A percentile compares a stretch with the other conserved stretches of the same genome.
These are phyloP conservation scores for Passiflora organensis DNA, from an alignment of 345 rosid species.

Conservation along the genomic window DNA sequence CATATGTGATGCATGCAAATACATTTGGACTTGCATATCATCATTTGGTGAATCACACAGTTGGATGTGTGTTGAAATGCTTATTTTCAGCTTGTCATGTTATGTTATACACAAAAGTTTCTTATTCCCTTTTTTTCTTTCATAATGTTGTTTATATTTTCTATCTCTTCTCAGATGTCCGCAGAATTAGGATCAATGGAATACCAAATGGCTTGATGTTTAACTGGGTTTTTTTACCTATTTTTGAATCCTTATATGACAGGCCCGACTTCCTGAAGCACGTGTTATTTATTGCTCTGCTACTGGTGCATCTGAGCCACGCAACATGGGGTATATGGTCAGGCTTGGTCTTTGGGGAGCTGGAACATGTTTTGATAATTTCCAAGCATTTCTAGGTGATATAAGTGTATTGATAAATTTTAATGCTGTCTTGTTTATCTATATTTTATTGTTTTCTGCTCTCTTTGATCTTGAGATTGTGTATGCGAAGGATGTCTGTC, in stretches of 20 bases:
- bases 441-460: background rate
- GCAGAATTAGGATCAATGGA: background rate
- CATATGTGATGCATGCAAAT: too few relatives aligned
- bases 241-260: constrained; percentile 32
- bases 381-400: constrained; percentile 69
- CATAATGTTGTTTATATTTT: background rate
- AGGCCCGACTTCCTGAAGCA: constrained; percentile 95
- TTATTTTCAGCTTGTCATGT: too few relatives aligned
- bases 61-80: too few relatives aligned
- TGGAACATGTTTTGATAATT: constrained; percentile 78
- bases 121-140: too few relatives aligned
- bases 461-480: background rate
- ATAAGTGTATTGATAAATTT: constrained; percentile 1
- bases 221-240: too few relatives aligned
- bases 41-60: too few relatives aligned
- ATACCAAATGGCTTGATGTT: too few relatives aligned
- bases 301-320: constrained; percentile 99
- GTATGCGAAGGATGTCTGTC: background rate
- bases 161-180: too few relatives aligned
- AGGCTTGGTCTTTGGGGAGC: constrained; percentile 99
- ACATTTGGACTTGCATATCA: too few relatives aligned
- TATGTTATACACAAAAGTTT: too few relatives aligned
- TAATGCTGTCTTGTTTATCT: background rate
- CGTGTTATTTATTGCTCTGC: constrained; percentile 98
- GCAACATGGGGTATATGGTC: constrained; percentile 99